A percentile compares a stretch with the other conserved stretches of the same genome.
These are phyloP conservation scores for Tolypocladium ophioglossoides DNA, from an alignment of 2,329 filamentous ascomycete genomes.

Conservation along the genomic window DNA sequence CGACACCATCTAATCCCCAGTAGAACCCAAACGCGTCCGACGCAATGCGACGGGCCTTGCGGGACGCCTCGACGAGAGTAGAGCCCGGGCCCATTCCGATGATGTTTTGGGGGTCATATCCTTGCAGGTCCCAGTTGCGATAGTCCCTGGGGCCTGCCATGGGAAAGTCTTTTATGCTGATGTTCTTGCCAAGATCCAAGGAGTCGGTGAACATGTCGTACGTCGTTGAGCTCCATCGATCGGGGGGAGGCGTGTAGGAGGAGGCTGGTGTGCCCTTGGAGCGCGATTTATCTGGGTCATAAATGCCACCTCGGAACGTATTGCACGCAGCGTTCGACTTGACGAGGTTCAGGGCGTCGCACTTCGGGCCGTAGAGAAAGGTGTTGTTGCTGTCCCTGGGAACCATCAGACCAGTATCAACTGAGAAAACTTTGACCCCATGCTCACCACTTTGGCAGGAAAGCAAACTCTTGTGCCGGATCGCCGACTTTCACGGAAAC, in stretches of 20 bases:
- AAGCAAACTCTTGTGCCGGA: constrained; percentile 3
- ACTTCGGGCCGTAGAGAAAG: constrained; percentile 5
- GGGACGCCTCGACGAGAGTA: constrained; percentile 1
- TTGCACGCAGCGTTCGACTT: constrained; percentile 1
- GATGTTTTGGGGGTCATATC: constrained; percentile 4
- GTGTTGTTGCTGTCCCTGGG: constrained; percentile 6
- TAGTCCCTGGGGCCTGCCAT: constrained; percentile 2
- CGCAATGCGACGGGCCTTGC: not conserved
- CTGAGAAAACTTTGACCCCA: too few relatives aligned
- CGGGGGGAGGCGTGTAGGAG: not conserved
- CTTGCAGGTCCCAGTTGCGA: not conserved
- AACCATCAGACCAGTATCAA: too few relatives aligned
- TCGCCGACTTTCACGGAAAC: constrained; percentile 3
- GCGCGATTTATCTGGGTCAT: not conserved
- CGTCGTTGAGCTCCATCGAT: not conserved
- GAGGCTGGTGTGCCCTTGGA: not conserved
- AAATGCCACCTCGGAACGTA: constrained; percentile 7
- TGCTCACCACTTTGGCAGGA: constrained; percentile 5
- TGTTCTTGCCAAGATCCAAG: not conserved
- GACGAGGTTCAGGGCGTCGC: not conserved
- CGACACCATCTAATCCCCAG: constrained; percentile 6
- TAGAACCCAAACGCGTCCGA: constrained; percentile 5
- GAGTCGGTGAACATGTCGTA: constrained; percentile 7
- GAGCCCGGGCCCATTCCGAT: constrained; percentile 7
- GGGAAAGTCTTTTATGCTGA: constrained; percentile 3